Evolutionary conservation across 371 early-diverging fungal genomes (phyloP), one percentile per base, ranked within the genome.

Genomic region (Apophysomyces ossiformis): DNA sequence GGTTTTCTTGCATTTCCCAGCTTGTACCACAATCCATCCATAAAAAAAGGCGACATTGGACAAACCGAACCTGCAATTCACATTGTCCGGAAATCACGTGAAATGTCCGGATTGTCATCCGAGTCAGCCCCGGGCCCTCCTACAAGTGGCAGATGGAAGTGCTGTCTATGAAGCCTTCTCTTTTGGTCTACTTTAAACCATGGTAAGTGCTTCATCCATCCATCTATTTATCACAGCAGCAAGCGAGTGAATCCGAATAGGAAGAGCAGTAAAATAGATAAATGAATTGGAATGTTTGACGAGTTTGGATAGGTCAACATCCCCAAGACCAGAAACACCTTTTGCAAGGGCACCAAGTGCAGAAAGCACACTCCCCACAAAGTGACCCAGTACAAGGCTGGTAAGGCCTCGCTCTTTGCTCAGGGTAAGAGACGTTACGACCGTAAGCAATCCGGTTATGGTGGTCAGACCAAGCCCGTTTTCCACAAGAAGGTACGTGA

Each of bases 391-490:
- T 98, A 98, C 96, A 99, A 99, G 95, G 95, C 96, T 73, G 96
- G 98, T 73, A 99, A 99, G 91, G 97, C 94, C 74, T 97, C 98
- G 71, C 91, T 96, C 73, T 92, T 92, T 75, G 98, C 96, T 75
- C 97, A 97, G 88, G 99, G 96, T 90, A 92, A 91, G 82, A 69
- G 76, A 68, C 76, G 76, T 76, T 76, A 76, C 69, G 76, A 76
- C 65, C 76, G 93, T 74, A 96, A 96, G 88, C 95, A 95, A 82
- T 87, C 87, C 68, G 96, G 95, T 82, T 95, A 92, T 87, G 99
- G 99, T 93, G 99, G 99, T 89, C 99, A 99, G 89, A 99, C 97
- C 85, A 99, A 97, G 92, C 99, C 99, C 80, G 94, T 97, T 69
- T 93, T 93, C 90, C 92, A 91, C 89, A 93, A 93, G 89, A 87